A percentile compares a stretch with the other conserved stretches of the same genome.
These are phyloP conservation scores for Penicillium frequentans DNA, from an alignment of 2,329 filamentous ascomycete genomes.

Conservation along the genomic window DNA sequence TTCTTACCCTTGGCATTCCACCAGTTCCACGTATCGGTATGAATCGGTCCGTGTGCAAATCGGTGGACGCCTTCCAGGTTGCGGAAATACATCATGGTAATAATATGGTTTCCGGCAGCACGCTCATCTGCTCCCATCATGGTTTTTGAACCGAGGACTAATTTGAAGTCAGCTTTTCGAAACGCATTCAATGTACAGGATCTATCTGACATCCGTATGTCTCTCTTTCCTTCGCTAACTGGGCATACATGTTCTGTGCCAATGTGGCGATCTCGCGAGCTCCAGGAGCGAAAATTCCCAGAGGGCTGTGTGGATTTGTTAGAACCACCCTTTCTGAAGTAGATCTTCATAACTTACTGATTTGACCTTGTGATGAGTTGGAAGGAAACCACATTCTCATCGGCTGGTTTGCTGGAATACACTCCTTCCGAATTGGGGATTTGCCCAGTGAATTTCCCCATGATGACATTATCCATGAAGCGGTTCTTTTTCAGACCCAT, in stretches of 20 bases:
- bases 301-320: slow-evolving; percentile 19
- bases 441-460: slow-evolving; percentile 38
- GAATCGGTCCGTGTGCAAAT: slow-evolving; percentile 44
- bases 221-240: background rate
- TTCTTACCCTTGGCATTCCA: slow-evolving; percentile 40
- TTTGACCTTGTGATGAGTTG: slow-evolving; percentile 28
- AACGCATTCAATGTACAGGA: background rate
- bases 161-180: background rate
- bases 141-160: background rate
- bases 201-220: background rate
- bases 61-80: slow-evolving; percentile 43
- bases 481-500: slow-evolving; percentile 37
- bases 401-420: slow-evolving; percentile 44
- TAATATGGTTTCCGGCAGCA: slow-evolving; percentile 33
- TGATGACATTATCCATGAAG: slow-evolving; percentile 37
- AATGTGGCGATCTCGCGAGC: slow-evolving; percentile 27
- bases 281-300: slow-evolving; percentile 44
- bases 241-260: slow-evolving; percentile 16
- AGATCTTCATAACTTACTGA: slow-evolving; percentile 12
- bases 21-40: slow-evolving; percentile 46
- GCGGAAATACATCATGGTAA: slow-evolving; percentile 45
- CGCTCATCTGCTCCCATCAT: slow-evolving; percentile 24
- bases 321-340: background rate
- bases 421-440: slow-evolving; percentile 37
- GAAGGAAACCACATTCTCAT: slow-evolving; percentile 48